phyloP scores from a whole-genome alignment of 2,329 filamentous ascomycete species.

The Nectriaceae sp. region DNA sequence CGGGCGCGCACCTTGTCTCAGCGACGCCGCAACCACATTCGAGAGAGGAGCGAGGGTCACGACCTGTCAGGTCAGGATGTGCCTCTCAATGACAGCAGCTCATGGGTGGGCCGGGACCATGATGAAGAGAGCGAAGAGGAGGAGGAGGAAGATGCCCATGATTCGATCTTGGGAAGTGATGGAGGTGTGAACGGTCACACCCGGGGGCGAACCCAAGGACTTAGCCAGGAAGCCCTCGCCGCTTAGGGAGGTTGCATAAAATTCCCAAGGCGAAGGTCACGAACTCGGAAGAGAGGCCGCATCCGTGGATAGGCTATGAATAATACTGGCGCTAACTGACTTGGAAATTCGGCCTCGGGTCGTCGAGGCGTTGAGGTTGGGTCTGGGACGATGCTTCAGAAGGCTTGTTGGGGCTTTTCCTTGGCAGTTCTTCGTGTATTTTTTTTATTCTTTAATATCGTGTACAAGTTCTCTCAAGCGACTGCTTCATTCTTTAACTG shows the following conservation, averaged over 20 bases:
- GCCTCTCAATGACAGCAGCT: constrained; percentile 75
- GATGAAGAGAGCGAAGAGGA: constrained; percentile 68
- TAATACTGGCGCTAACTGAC: background rate
- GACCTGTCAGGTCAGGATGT: constrained; percentile 84
- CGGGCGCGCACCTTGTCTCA: constrained; percentile 87
- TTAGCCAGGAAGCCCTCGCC: constrained; percentile 49
- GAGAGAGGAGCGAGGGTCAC: constrained; percentile 69
- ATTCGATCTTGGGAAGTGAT: constrained; percentile 55
- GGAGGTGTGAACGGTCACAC: constrained; percentile 56
- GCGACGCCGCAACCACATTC: constrained; percentile 74
- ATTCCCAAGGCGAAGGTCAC: background rate
- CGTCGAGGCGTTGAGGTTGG: constrained; percentile 30
- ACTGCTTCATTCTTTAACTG: constrained; percentile 40
- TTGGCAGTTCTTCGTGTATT: constrained; percentile 28
- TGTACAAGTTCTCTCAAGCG: constrained; percentile 13
- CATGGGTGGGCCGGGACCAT: constrained; percentile 76
- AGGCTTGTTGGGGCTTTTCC: constrained; percentile 24
- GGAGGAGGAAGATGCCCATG: constrained; percentile 55
- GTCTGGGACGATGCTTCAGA: constrained; percentile 22
- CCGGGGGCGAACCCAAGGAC: constrained; percentile 56
- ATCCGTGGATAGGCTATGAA: background rate
- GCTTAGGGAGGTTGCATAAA: constrained; percentile 36
- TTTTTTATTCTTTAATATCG: constrained; percentile 32
- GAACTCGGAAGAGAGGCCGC: background rate
- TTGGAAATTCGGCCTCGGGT: constrained; percentile 20